Evolutionary conservation across 73 alveolate genomes (phyloP).

Genomic region (Paramecium caudatum): DNA sequence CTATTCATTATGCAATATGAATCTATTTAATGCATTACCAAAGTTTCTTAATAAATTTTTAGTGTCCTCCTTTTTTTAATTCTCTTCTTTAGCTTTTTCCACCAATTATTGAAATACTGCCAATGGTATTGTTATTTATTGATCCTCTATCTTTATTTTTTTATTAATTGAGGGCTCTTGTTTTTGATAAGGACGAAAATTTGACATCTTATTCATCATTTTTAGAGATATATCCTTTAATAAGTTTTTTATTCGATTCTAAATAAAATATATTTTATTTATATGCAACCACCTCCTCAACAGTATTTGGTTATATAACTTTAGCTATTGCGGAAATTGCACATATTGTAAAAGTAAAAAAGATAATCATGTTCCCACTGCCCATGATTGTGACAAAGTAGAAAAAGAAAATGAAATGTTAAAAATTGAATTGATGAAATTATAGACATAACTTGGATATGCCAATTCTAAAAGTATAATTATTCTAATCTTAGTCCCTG

Average conservation of each 20-base stretch:
- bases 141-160: slow-evolving; percentile 52
- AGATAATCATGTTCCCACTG: not conserved
- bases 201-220: slow-evolving; percentile 28
- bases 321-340: not conserved
- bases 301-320: not conserved
- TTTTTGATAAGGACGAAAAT: slow-evolving; percentile 8
- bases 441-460: not conserved
- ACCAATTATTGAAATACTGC: slow-evolving; percentile 53
- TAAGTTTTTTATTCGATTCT: slow-evolving; percentile 37
- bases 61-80: slow-evolving; percentile 70
- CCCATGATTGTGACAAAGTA: not conserved
- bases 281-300: not conserved
- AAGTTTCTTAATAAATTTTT: slow-evolving; percentile 70
- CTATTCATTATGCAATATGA: slow-evolving; percentile 59
- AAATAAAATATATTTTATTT: slow-evolving; percentile 41
- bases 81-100: slow-evolving; percentile 58
- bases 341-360: not conserved
- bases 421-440: not conserved
- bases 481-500: not conserved
- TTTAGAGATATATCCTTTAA: slow-evolving; percentile 24
- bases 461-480: not conserved
- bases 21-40: slow-evolving; percentile 74
- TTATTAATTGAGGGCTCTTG: not conserved
- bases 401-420: not conserved
- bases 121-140: slow-evolving; percentile 34